A percentile compares a stretch with the other conserved stretches of the same genome.
Evolutionary conservation across 306 rosid species (phyloP).

Genomic region (Prunus salicina): DNA sequence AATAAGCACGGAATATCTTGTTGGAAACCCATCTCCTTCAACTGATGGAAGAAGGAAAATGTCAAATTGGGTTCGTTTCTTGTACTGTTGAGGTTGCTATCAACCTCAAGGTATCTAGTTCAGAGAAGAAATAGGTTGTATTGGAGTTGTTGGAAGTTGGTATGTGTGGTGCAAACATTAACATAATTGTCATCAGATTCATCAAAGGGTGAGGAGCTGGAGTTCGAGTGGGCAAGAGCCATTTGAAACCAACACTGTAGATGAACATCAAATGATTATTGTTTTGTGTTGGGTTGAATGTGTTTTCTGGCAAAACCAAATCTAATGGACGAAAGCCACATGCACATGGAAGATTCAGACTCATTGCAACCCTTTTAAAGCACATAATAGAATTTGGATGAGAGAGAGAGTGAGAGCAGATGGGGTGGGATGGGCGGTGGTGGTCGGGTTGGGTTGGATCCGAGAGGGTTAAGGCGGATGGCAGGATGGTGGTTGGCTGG

Average conservation of each 20-base stretch:
- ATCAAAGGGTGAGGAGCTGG: conserved; percentile 4
- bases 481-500: no score
- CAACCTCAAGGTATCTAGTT: conserved; percentile 29
- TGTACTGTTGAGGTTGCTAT: conserved; percentile 32
- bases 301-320: conserved; percentile 6
- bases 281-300: not conserved
- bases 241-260: not conserved
- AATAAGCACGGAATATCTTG: conserved; percentile 46
- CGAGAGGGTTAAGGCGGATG: no score
- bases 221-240: conserved; percentile 13
- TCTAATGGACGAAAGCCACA: conserved; percentile 2
- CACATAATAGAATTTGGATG: no score
- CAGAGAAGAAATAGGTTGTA: not conserved
- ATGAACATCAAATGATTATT: not conserved
- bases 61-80: conserved; percentile 48
- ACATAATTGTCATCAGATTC: not conserved
- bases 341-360: not conserved
- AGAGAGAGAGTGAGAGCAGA: no score
- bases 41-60: conserved; percentile 36
- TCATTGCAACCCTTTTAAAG: not conserved
- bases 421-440: no score
- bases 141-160: not conserved
- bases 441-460: no score
- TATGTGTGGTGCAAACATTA: not conserved
- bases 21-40: conserved; percentile 38